These are phyloP conservation scores for Ogataea thermomethanolica DNA, from an alignment of 805 yeast genomes.

Conservation along the genomic window DNA sequence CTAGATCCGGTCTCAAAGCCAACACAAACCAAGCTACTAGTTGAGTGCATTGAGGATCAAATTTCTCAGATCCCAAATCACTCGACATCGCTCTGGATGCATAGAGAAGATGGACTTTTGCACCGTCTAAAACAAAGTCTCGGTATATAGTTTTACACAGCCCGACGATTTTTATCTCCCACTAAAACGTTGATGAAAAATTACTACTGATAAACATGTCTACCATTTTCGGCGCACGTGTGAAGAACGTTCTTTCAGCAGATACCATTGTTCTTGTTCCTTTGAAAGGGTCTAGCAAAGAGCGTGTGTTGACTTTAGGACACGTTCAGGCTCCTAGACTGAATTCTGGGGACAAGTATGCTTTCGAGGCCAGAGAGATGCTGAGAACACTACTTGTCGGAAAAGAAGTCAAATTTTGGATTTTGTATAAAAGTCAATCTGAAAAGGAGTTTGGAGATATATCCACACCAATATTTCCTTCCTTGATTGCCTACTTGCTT, in stretches of 20 bases:
- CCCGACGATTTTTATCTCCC: slow-evolving; percentile 1
- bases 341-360: slow-evolving; percentile 40
- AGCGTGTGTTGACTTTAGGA: slow-evolving; percentile 62
- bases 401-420: slow-evolving; percentile 56
- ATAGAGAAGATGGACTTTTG: slow-evolving; percentile 25
- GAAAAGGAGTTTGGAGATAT: slow-evolving; percentile 73
- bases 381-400: slow-evolving; percentile 63
- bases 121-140: slow-evolving; percentile 19
- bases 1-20: slow-evolving; percentile 44
- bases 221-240: slow-evolving; percentile 47
- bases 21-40: slow-evolving; percentile 23
- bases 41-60: slow-evolving; percentile 24
- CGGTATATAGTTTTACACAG: slow-evolving; percentile 5
- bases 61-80: slow-evolving; percentile 1
- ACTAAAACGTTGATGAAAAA: slow-evolving; percentile 1
- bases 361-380: slow-evolving; percentile 59
- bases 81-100: slow-evolving; percentile 23
- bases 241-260: slow-evolving; percentile 66
- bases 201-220: slow-evolving; percentile 23
- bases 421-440: slow-evolving; percentile 48
- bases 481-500: slow-evolving; percentile 54
- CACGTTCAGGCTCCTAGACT: slow-evolving; percentile 58
- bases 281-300: slow-evolving; percentile 46
- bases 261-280: slow-evolving; percentile 66
- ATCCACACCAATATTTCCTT: slow-evolving; percentile 56